phyloP scores from a whole-genome alignment of 805 yeast species.

The Candida quercuum region DNA sequence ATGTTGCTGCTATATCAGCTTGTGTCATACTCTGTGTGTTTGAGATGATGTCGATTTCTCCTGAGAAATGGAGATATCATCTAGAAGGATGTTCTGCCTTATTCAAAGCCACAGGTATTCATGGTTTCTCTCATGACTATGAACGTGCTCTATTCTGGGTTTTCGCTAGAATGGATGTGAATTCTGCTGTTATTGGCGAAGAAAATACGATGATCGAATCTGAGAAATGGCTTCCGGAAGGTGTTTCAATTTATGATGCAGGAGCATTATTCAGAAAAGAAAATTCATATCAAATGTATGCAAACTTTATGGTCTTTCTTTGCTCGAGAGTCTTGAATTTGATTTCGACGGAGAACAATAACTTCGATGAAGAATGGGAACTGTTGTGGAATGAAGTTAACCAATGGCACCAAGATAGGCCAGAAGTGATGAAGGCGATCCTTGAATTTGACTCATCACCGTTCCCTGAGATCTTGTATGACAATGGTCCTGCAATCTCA shows the following conservation, averaged over 20 bases:
- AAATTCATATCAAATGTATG: slow-evolving; percentile 29
- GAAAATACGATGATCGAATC: slow-evolving; percentile 30
- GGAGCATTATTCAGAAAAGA: slow-evolving; percentile 21
- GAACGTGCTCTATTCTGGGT: slow-evolving; percentile 40
- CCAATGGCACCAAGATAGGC: slow-evolving; percentile 33
- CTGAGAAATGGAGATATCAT: slow-evolving; percentile 34
- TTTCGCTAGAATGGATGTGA: slow-evolving; percentile 37
- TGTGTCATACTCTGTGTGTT: slow-evolving; percentile 38
- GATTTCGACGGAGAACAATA: slow-evolving; percentile 22
- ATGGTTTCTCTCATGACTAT: slow-evolving; percentile 30
- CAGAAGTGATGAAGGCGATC: slow-evolving; percentile 30
- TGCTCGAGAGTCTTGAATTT: slow-evolving; percentile 32
- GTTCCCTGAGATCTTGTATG: slow-evolving; percentile 32
- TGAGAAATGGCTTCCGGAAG: slow-evolving; percentile 31
- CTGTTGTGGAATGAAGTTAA: slow-evolving; percentile 33
- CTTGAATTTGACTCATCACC: slow-evolving; percentile 28
- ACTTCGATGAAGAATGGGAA: slow-evolving; percentile 35
- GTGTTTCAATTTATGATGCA: slow-evolving; percentile 20
- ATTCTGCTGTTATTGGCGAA: slow-evolving; percentile 32
- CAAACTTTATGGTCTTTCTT: slow-evolving; percentile 35
- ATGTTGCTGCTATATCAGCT: slow-evolving; percentile 27
- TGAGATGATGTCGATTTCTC: slow-evolving; percentile 36
- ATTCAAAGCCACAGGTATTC: slow-evolving; percentile 32
- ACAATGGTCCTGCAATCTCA: slow-evolving; percentile 32
- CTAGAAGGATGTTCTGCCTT: slow-evolving; percentile 34